Percentiles rank a stretch among this genome's conserved stretches.
Conservation (phyloP, 768 basidiomycete genomes). For the Lyophyllum semitale region DNA sequence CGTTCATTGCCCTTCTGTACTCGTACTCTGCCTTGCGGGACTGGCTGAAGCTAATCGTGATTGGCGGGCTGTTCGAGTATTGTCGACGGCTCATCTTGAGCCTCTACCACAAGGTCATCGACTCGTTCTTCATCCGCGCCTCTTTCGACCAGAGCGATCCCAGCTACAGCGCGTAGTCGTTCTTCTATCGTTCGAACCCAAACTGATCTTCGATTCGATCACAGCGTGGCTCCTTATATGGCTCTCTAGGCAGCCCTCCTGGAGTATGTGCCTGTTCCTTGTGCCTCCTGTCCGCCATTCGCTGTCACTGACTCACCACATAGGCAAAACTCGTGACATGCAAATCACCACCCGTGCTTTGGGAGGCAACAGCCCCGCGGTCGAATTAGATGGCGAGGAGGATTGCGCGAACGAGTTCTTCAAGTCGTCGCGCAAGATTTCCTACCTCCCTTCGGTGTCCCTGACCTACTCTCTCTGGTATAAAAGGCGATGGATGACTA, state of each 20-base stretch:
- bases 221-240: constrained; percentile 62
- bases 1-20: constrained; percentile 19
- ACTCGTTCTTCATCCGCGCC: constrained; percentile 52
- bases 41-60: constrained; percentile 50
- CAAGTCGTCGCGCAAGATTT: constrained; percentile 23
- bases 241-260: constrained; percentile 55
- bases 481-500: constrained; percentile 30
- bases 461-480: constrained; percentile 36
- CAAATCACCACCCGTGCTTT: constrained; percentile 43
- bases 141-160: constrained; percentile 45
- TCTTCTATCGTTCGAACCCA: neutral
- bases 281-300: neutral
- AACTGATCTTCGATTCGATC: neutral
- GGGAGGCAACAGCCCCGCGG: constrained; percentile 22
- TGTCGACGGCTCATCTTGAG: constrained; percentile 39
- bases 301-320: neutral
- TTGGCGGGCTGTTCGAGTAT: constrained; percentile 55
- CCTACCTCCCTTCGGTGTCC: constrained; percentile 34
- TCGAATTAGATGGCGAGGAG: constrained; percentile 30
- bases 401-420: constrained; percentile 11
- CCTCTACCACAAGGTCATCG: constrained; percentile 36
- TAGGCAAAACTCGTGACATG: constrained; percentile 46
- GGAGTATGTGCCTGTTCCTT: constrained; percentile 44
- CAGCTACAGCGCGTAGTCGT: constrained; percentile 22
- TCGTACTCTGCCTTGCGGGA: constrained; percentile 50